Evolutionary conservation across 2,329 filamentous ascomycete genomes (phyloP).

Genomic region (Penicillium sp.): DNA sequence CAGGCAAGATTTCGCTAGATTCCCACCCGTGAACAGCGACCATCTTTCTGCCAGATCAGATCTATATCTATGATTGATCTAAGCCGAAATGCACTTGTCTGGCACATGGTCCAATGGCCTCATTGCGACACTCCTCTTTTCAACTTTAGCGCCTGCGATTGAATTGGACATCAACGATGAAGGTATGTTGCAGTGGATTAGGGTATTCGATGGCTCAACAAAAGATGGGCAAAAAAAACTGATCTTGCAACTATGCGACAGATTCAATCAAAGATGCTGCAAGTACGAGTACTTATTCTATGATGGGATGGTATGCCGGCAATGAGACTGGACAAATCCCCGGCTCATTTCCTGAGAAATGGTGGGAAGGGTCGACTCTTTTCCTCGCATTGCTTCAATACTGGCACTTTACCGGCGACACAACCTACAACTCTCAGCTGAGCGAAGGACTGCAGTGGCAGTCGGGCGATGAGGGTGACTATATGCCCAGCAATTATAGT

Average conservation of each 20-base stretch:
- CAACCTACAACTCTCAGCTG: slow-evolving; percentile 60
- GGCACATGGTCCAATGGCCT: slow-evolving; percentile 11
- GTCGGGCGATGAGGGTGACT: slow-evolving; percentile 35
- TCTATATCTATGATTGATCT: slow-evolving; percentile 9
- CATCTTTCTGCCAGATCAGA: background rate
- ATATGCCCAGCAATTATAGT: slow-evolving; percentile 41
- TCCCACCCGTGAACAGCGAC: background rate
- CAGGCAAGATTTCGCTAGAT: background rate
- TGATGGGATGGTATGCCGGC: slow-evolving; percentile 55
- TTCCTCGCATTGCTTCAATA: slow-evolving; percentile 70
- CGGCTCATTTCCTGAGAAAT: slow-evolving; percentile 66
- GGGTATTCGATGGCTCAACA: background rate
- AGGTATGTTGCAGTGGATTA: slow-evolving; percentile 14
- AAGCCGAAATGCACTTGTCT: slow-evolving; percentile 7
- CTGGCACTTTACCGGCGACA: slow-evolving; percentile 66
- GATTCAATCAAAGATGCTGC: slow-evolving; percentile 49
- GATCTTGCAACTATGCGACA: slow-evolving; percentile 9
- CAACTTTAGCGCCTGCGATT: slow-evolving; percentile 16
- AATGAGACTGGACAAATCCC: slow-evolving; percentile 50
- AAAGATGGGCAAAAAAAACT: background rate
- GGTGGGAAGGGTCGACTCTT: slow-evolving; percentile 71
- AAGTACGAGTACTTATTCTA: slow-evolving; percentile 45
- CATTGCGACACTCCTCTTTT: slow-evolving; percentile 4
- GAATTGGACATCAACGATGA: slow-evolving; percentile 24
- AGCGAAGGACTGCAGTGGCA: slow-evolving; percentile 42